Evolutionary conservation across 2,329 filamentous ascomycete species (phyloP).

Genomic region (Exophiala alcalophila): DNA sequence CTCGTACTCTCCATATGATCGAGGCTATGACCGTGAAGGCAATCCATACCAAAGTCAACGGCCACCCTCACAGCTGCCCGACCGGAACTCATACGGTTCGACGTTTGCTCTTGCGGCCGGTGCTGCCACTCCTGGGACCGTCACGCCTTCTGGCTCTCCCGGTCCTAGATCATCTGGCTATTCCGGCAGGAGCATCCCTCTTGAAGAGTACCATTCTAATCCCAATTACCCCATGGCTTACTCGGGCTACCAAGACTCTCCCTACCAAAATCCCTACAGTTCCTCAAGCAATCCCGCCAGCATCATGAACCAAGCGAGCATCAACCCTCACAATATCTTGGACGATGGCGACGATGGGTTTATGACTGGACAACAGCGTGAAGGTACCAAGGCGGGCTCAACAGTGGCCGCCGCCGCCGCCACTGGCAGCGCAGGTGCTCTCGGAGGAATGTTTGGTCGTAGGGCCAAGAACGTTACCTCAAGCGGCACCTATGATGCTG

Average conservation of each 20-base stretch:
- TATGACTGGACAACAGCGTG: slow-evolving; percentile 51
- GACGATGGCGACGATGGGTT: slow-evolving; percentile 89
- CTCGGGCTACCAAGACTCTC: slow-evolving; percentile 57
- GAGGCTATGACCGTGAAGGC: slow-evolving; percentile 6
- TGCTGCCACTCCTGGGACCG: slow-evolving; percentile 28
- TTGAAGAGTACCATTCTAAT: slow-evolving; percentile 41
- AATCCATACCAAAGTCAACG: slow-evolving; percentile 12
- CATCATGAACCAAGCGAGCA: slow-evolving; percentile 41
- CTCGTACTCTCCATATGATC: slow-evolving; percentile 20
- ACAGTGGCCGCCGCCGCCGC: slow-evolving; percentile 43
- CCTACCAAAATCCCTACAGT: slow-evolving; percentile 62
- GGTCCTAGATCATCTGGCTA: slow-evolving; percentile 29
- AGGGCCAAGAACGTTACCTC: slow-evolving; percentile 38
- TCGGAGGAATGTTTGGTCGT: slow-evolving; percentile 42
- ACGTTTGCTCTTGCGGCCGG: slow-evolving; percentile 27
- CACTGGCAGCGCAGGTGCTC: slow-evolving; percentile 42
- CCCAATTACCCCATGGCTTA: slow-evolving; percentile 34
- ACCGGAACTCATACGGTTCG: slow-evolving; percentile 25
- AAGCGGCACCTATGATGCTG: slow-evolving; percentile 57
- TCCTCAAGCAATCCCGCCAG: slow-evolving; percentile 52
- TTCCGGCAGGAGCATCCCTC: slow-evolving; percentile 52
- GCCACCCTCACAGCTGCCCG: slow-evolving; percentile 18
- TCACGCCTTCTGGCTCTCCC: slow-evolving; percentile 33
- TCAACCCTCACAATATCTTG: slow-evolving; percentile 72
- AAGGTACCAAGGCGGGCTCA: slow-evolving; percentile 39